Base-by-base conservation (phyloP, 208 protist genomes). In the Naegleria lovaniensis region DNA sequence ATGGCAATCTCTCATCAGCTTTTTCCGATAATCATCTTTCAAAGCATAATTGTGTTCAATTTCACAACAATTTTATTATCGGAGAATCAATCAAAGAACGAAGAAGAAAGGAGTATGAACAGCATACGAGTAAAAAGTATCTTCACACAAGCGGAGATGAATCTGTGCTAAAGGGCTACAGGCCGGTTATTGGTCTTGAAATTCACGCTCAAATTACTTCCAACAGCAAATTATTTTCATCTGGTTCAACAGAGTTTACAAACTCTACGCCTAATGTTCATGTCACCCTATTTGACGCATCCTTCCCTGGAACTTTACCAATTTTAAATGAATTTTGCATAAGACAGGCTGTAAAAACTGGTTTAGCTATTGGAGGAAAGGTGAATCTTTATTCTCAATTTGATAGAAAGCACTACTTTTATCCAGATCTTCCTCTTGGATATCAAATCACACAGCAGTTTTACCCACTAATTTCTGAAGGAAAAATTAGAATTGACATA, bases 341-440 rank as follows among this genome's bases (percentile, higher is more conserved):
- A 9, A 83, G 89, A 48, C 91, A 92, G 51, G 93, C 94, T 0
- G 85, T 95, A 6, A 92, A 88, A 40, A 94, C 90, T 25, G 93
- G 92, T 22, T 39, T 95, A 16, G 89, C 94, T 4, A 40, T 95
- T 11, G 40, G 52, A 43, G 90, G 90, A 13, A 38, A 38, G 7
- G 88, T 95, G 5, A 91, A 94, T 75, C 90, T 55, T 3, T 25
- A 48, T 25, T 95, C 93, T 39, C 52, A 40, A 67, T 96, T 96
- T 43, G 94, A 96, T 90, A 92, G 94, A 55, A 96, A 96, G 79
- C 94, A 96, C 92, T 96, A 96, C 40, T 96, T 96, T 58, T 96
- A 96, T 92, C 87, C 87, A 83, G 94, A 96, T 92, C 41, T 95
- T 48, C 94, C 94, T 9, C 85, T 84, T 83, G 94, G 94, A 43